Evolutionary conservation across 805 yeast species (phyloP).

Genomic region (Kodamaea laetipori): DNA sequence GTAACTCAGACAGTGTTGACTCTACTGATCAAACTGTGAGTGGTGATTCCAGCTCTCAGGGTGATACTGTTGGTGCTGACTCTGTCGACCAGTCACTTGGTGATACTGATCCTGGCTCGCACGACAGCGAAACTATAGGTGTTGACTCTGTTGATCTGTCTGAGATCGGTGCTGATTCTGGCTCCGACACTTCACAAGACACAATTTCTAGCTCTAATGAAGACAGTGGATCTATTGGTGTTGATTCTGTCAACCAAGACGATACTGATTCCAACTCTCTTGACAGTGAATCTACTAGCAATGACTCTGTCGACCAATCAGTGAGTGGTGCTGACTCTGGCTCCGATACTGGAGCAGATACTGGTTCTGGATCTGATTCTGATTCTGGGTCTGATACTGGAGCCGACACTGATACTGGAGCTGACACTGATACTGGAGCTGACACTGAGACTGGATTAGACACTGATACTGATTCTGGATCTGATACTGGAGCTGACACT

Average conservation of each 20-base stretch:
- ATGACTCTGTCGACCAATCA: neutral
- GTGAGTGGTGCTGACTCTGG: neutral
- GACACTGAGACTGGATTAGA: no score
- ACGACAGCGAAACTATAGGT: neutral
- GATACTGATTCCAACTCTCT: no score
- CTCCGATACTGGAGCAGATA: neutral
- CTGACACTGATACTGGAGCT: no score
- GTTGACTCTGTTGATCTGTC: neutral
- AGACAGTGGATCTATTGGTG: neutral
- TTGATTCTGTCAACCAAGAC: neutral
- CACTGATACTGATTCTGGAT: neutral
- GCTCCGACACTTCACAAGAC: neutral
- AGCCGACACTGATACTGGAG: no score
- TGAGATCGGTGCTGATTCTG: no score
- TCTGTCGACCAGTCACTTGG: no score
- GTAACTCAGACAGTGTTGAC: neutral
- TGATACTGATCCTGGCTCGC: neutral
- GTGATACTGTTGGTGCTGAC: no score
- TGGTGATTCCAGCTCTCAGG: neutral
- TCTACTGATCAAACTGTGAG: neutral
- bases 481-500: neutral
- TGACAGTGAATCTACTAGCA: neutral
- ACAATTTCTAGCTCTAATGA: neutral
- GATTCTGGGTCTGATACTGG: no score
- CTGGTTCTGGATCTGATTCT: no score